Conservation (phyloP, 2,329 filamentous ascomycete species). For the Byssothecium circinans region DNA sequence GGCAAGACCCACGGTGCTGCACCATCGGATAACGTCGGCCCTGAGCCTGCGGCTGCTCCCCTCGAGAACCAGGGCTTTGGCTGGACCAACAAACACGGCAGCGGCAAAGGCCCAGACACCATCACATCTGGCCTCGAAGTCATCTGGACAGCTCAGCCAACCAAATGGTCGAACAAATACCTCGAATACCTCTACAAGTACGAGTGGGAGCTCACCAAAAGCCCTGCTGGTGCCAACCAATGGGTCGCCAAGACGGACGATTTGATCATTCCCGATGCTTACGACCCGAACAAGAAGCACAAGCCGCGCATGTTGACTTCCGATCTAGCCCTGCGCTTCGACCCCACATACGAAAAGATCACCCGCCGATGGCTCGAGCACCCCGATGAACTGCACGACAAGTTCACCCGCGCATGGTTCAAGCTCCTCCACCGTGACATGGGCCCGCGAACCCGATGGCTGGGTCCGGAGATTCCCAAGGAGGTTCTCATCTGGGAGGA, state of each 20-base stretch:
- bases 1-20: constrained; percentile 80
- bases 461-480: constrained; percentile 72
- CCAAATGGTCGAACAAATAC: constrained; percentile 74
- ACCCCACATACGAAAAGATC: constrained; percentile 75
- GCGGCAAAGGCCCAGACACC: constrained; percentile 70
- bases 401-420: constrained; percentile 77
- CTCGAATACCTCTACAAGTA: constrained; percentile 76
- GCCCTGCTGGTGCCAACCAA: constrained; percentile 74
- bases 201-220: constrained; percentile 77
- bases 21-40: constrained; percentile 63
- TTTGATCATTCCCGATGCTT: constrained; percentile 70
- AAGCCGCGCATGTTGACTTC: constrained; percentile 76
- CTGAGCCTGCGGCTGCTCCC: constrained; percentile 66
- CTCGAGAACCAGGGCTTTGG: constrained; percentile 71
- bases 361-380: constrained; percentile 69
- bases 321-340: constrained; percentile 71
- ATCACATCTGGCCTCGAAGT: constrained; percentile 79
- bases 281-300: constrained; percentile 70
- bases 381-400: constrained; percentile 68
- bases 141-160: constrained; percentile 75
- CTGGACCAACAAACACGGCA: constrained; percentile 66
- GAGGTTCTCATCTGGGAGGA: constrained; percentile 77
- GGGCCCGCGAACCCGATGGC: constrained; percentile 69
- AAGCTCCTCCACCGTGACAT: constrained; percentile 82
- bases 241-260: constrained; percentile 73